Evolutionary conservation across 2,329 filamentous ascomycete species (phyloP).

Genomic region (Rutstroemia sp.): DNA sequence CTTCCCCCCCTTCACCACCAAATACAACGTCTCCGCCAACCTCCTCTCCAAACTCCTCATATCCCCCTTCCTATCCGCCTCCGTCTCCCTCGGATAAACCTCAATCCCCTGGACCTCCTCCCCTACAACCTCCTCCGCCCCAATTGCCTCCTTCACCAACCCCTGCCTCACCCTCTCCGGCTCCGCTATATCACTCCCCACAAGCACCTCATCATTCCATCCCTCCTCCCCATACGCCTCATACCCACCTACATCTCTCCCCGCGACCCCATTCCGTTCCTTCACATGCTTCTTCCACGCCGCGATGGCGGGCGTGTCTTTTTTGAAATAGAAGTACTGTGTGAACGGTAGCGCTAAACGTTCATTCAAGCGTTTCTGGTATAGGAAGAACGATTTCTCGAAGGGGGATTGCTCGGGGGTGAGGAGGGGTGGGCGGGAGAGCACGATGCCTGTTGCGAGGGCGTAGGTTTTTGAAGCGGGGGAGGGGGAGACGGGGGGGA

Average conservation of each 20-base stretch:
- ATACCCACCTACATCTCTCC: constrained; percentile 81
- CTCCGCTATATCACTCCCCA: constrained; percentile 49
- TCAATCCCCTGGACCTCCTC: constrained; percentile 53
- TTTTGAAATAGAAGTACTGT: constrained; percentile 91
- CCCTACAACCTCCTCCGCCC: constrained; percentile 33
- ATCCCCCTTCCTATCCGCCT: constrained; percentile 73
- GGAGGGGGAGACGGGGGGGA: constrained; percentile 19
- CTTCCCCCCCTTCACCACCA: constrained; percentile 63
- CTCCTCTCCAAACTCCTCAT: constrained; percentile 69
- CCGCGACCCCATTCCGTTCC: constrained; percentile 64
- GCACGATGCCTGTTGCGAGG: constrained; percentile 63
- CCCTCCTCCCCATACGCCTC: constrained; percentile 61
- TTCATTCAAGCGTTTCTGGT: constrained; percentile 95
- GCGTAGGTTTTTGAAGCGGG: constrained; percentile 28
- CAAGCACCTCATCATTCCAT: constrained; percentile 87
- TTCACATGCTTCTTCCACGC: constrained; percentile 86
- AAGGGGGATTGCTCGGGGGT: constrained; percentile 80
- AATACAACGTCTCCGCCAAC: constrained; percentile 76
- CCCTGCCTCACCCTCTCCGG: constrained; percentile 48
- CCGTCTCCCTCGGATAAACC: constrained; percentile 41
- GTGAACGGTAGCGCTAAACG: constrained; percentile 81
- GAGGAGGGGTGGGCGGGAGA: constrained; percentile 81
- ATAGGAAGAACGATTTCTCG: constrained; percentile 90
- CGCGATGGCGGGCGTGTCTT: constrained; percentile 71
- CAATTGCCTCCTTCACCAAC: constrained; percentile 41